phyloP scores from a whole-genome alignment of 352 stramenopile genomes.

The Aphanomyces cochlioides region DNA sequence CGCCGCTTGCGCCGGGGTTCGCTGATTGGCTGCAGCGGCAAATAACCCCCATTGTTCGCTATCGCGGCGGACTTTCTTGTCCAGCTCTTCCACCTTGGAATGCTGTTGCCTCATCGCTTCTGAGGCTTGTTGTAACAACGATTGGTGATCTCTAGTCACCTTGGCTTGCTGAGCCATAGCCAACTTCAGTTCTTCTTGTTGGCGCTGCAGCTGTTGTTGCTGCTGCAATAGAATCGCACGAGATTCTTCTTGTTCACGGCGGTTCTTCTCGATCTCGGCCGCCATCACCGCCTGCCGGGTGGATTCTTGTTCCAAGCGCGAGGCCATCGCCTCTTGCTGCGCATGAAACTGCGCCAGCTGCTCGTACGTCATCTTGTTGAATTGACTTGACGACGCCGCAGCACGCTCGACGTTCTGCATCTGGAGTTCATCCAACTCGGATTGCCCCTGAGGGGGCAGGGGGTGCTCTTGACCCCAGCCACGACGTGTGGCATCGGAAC shows the following conservation, averaged over 20 bases:
- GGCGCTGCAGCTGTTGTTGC: background rate
- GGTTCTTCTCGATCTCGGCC: background rate
- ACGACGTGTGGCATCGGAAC: background rate
- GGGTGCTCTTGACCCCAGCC: background rate
- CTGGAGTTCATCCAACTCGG: slow-evolving; percentile 3
- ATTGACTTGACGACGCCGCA: no score
- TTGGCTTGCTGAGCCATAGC: slow-evolving; percentile 9
- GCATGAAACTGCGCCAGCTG: no score
- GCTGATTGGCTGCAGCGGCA: slow-evolving; percentile 7
- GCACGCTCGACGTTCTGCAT: no score
- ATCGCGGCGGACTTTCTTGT: slow-evolving; percentile 11
- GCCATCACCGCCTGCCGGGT: background rate
- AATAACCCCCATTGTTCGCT: background rate
- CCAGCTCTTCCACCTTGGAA: slow-evolving; percentile 7
- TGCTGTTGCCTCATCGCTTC: slow-evolving; percentile 1
- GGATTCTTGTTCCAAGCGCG: slow-evolving; percentile 1
- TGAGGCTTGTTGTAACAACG: background rate
- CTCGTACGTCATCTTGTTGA: no score
- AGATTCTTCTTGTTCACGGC: slow-evolving; percentile 11
- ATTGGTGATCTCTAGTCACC: background rate
- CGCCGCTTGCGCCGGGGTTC: background rate
- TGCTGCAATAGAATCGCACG: background rate
- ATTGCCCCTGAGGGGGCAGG: background rate
- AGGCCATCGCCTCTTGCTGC: no score
- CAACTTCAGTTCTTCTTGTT: slow-evolving; percentile 1